Evolutionary conservation across 306 rosid species (phyloP), one percentile per base, ranked within the genome.

Genomic region (Rosa lucieae): DNA sequence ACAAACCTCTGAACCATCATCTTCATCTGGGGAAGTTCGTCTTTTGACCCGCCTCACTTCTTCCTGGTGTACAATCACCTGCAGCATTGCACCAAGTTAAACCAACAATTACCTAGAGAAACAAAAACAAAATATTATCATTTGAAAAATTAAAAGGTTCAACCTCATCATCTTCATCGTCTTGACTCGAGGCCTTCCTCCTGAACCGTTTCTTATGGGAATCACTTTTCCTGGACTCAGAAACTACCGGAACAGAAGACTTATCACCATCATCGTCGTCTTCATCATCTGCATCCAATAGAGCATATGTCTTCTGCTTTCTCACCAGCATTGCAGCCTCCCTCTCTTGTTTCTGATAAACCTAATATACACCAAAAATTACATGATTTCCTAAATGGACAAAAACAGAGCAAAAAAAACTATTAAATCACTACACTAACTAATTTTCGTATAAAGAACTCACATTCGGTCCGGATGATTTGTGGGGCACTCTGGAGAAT

Each of bases 261-360:
- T 72, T 78, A 76, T 82, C 73, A 46, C 67, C 85, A 8, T 84
- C 92, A 44, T 77, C 80, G 1, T 86, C 84, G 0, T 71, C 89
- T 0, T 88, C 85, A 2, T 86, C 97, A 78, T 90, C 96, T 55
- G 86, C 96, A 84, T 93, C 94, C 78, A 95, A 84, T 35, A 93
- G 77, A 72, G 94, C 74, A 70, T 90, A 95, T 29, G 96, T 86
- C 86, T 77, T 84, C 86, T 93, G 97, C 87, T 89, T 91, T 78
- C 80, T 90, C 23, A 71, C 97, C 84, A 95, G 76, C 89, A 89
- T 77, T 17, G 90, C 94, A 74, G 96, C 98, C 80, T 91, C 98
- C 85, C 90, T 89, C 84, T 93, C 99, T 83, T 95, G 96, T 78
- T 84, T 88, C 80, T 91, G 93, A 85, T 93, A 95, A 75, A 67